Base-by-base conservation (phyloP, 768 basidiomycete species). In the Sarcomyxa edulis region DNA sequence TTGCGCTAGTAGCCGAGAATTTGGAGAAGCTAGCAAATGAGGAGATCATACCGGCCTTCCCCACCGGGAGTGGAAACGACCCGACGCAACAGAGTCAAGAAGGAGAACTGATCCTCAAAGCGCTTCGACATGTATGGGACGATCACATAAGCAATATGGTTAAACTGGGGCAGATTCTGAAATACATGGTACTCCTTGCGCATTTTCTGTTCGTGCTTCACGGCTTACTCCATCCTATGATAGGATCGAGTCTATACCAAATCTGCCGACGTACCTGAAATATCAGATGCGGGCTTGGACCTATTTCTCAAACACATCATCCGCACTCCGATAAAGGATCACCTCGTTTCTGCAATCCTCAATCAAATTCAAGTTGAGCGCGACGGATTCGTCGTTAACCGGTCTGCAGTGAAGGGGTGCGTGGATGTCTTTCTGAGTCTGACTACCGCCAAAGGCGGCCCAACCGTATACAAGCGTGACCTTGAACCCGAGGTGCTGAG, bases 161-260 rank as follows among this genome's bases (percentile, higher is more conserved):
- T 19, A 89, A 94, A 57, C 58, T 99, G 43, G 78, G 83, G 8
- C 91, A 93, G 59, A 77, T 99, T 28, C 68, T 98, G 48, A 91
- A 88, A 54, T 99, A 99, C 55, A 96, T 99, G 93, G 96, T 96
- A 51, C 40, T 76, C 61, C 26, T 6, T 14, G 25, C 35, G 24
- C 12, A 14, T 28, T 24, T 33, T n/a, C n/a, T n/a, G n/a, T n/a
- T 22, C 43, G 20, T 33, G 2, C 29, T 22, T 37, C 16, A n/a
- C 18, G 5, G 3, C 30, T 46, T 5, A 12, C 27, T 23, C 24
- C 35, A 50, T 7, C 18, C 31, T 15, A 14, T 12, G 15, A 18
- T 53, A 99, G 96, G 96, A 99, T 66, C 88, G 92, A 31, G 85
- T 89, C 9, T 87, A 95, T 53, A 83, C 86, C 1, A 76, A 76